phyloP scores from a whole-genome alignment of 441 rosid species.

The Populus hybrid region DNA sequence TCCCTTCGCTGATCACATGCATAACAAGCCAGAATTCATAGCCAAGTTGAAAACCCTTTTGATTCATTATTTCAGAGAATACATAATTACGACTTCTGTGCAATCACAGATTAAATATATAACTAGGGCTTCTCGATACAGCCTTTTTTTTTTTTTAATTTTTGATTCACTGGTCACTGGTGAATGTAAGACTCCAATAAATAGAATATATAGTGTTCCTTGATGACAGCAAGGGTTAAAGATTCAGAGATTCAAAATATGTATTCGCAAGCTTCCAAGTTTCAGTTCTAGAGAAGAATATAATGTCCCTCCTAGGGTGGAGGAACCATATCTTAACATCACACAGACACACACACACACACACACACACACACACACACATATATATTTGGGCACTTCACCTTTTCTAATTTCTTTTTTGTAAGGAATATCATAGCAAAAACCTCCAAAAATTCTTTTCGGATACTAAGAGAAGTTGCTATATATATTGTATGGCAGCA shows the following conservation, averaged over 20 bases:
- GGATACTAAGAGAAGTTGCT: too few species aligned
- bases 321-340: not conserved
- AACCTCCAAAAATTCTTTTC: not conserved
- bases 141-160: not conserved
- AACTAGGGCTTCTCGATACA: not conserved
- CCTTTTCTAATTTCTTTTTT: not conserved
- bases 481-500: too few species aligned
- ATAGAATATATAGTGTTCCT: not conserved
- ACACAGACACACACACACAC: too few species aligned
- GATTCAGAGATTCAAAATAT: not conserved
- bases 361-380: too few species aligned
- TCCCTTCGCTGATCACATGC: not conserved
- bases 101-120: not conserved
- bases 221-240: not conserved
- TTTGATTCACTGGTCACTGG: not conserved
- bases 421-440: not conserved
- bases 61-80: not conserved
- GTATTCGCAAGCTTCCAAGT: constrained; percentile 5
- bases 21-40: not conserved
- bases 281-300: constrained; percentile 15
- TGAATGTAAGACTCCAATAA: not conserved
- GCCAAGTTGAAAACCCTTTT: not conserved
- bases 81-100: not conserved
- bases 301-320: constrained; percentile 17
- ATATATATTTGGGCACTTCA: not conserved